Percentiles rank a stretch among this genome's conserved stretches.
Conservation (phyloP, 768 basidiomycete species). For the Lyophyllum semitale region DNA sequence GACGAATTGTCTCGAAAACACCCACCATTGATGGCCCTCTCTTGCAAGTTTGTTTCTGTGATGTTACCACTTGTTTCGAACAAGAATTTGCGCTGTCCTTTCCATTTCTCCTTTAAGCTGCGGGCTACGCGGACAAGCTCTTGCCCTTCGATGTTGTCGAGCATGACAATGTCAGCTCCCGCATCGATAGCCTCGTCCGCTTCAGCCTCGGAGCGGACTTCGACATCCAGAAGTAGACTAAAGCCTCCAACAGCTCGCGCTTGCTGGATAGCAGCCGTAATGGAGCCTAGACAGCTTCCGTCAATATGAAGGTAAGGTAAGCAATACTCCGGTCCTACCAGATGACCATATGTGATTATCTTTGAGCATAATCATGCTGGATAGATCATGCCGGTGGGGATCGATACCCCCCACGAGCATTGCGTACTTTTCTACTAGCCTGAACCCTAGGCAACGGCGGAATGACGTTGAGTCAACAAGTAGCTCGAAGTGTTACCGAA, state of each 20-base stretch:
- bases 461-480: neutral
- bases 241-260: slow-evolving; percentile 93
- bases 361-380: slow-evolving; percentile 99
- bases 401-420: slow-evolving; percentile 99
- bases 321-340: slow-evolving; percentile 52
- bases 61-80: slow-evolving; percentile 96
- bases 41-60: slow-evolving; percentile 82
- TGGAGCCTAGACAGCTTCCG: slow-evolving; percentile 65
- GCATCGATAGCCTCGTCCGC: slow-evolving; percentile 97
- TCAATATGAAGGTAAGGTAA: slow-evolving; percentile 3
- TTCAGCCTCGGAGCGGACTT: slow-evolving; percentile 85
- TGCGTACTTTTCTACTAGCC: slow-evolving; percentile 96
- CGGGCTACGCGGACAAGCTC: slow-evolving; percentile 69
- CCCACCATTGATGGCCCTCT: slow-evolving; percentile 79
- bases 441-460: slow-evolving; percentile 60
- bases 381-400: slow-evolving; percentile 93
- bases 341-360: slow-evolving; percentile 99
- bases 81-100: slow-evolving; percentile 77
- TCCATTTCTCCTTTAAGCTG: slow-evolving; percentile 78
- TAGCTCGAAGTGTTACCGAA: neutral
- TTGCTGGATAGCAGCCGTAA: slow-evolving; percentile 81
- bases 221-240: slow-evolving; percentile 88
- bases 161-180: slow-evolving; percentile 94
- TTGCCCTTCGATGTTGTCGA: slow-evolving; percentile 88
- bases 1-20: slow-evolving; percentile 18